Evolutionary conservation across 345 rosid genomes (phyloP), one percentile per base, ranked within the genome.

Genomic region (Gossypium raimondii): DNA sequence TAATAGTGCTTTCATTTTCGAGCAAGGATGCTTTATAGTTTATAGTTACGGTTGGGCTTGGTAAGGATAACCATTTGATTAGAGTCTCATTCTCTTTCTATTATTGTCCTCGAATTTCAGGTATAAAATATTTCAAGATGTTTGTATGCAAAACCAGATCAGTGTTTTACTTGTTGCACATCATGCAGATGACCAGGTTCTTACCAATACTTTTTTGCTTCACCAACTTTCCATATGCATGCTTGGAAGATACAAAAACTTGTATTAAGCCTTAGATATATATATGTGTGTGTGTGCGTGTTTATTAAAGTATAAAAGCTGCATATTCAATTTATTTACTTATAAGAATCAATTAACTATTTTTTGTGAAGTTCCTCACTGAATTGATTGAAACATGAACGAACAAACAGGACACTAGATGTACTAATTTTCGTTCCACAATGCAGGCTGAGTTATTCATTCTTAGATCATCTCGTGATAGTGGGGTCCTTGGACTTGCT

Each of bases 401-500:
- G 18, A 38, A 2, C 34, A 66, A 55, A 47, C 17, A 3, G 61
- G 11, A 25, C 25, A 65, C 24, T 56, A n/a, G 18, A 53, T 73
- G 17, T 65, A 51, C 11, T 84, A 59, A 64, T 51, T 67, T 78
- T 38, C 82, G 76, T 66, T 73, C 73, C 66, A 70, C 60, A 63
- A 75, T 90, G 85, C 94, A 94, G 98, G 94, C 93, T 38, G 97
- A 94, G 88, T 78, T 89, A 71, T 91, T 94, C 77, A 79, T 94
- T 81, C 91, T 92, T 56, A 85, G 98, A 85, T 76, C 93, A 80
- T 94, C 98, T 67, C 97, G 98, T 29, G 83, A 84, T 82, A 92
- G 97, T 29, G 94, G 98, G n/a, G 92, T 94, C 73, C 97, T 94
- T 79, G 98, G 97, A 45, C 98, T 94, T 78, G 93, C 96, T 53